These are phyloP conservation scores for Candida patagonica DNA, from an alignment of 805 yeast genomes.

Conservation along the genomic window DNA sequence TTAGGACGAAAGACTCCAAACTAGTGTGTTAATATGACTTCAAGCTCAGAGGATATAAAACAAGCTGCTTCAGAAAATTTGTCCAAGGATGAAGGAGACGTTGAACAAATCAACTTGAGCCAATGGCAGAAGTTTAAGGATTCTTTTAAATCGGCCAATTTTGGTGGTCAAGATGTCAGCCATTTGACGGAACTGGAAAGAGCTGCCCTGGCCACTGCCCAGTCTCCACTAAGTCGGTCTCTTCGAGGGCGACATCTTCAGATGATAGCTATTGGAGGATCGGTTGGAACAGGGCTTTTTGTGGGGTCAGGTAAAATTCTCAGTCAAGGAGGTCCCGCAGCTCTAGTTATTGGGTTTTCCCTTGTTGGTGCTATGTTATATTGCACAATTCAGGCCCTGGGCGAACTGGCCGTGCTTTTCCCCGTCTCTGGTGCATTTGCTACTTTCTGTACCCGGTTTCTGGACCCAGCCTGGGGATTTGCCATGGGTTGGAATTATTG, in stretches of 20 bases:
- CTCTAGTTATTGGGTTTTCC: slow-evolving; percentile 47
- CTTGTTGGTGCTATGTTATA: slow-evolving; percentile 54
- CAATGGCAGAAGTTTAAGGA: slow-evolving; percentile 31
- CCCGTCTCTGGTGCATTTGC: slow-evolving; percentile 48
- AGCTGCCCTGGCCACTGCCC: slow-evolving; percentile 26
- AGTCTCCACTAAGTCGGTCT: slow-evolving; percentile 40
- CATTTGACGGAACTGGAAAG: slow-evolving; percentile 29
- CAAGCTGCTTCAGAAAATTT: background rate
- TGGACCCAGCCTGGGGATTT: slow-evolving; percentile 55
- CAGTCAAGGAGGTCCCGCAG: slow-evolving; percentile 54
- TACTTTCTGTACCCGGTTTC: slow-evolving; percentile 45
- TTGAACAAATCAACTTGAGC: slow-evolving; percentile 9
- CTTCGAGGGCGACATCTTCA: slow-evolving; percentile 31
- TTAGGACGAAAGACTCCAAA: no score
- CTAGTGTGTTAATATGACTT: no score
- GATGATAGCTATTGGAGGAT: slow-evolving; percentile 77
- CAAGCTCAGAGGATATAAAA: no score
- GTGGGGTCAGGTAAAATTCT: slow-evolving; percentile 57
- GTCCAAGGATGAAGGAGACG: background rate
- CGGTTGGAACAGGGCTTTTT: slow-evolving; percentile 63
- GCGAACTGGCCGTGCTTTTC: slow-evolving; percentile 57
- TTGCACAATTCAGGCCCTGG: slow-evolving; percentile 52
- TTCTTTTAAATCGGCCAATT: slow-evolving; percentile 32
- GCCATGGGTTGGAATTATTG: slow-evolving; percentile 62
- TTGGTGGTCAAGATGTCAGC: slow-evolving; percentile 28